Evolutionary conservation across 352 stramenopile genomes (phyloP), one percentile per base, ranked within the genome.

Genomic region (Globisporangium emineosum): DNA sequence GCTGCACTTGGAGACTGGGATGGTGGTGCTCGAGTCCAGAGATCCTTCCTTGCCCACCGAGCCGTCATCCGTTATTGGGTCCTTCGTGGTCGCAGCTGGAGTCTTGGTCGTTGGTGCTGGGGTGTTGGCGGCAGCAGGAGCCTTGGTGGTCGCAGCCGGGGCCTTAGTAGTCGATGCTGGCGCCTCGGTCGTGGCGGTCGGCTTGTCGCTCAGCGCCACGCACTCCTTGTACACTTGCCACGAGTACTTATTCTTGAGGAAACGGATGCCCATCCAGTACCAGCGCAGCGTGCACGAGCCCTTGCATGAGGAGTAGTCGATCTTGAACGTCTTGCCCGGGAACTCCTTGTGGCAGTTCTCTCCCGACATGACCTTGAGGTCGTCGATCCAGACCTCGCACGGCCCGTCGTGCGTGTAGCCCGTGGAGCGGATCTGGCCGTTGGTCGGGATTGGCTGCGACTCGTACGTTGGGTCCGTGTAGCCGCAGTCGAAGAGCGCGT

Each of bases 191-290:
- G 42, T 33, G 12, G 52, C 50, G 8, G 52, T 62, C 27, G 53
- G 35, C 25, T 58, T 51, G 62, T 66, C 53, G 30, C 53, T 61
- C 45, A 67, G 33, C 27, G 62, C 54, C 23, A 67, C 69, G 43
- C 78, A 83, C 0, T 73, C 69, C 70, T 87, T 85, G 69, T 86
- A 86, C 19, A 86, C 62, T 65, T 83, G 73, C 76, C 78, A 87
- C 59, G 76, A 84, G 65, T 76, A 81, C 55, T 57, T 72, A 33
- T 83, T 78, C 23, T 84, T 71, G n/a, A 78, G 62, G 55, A 72
- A 76, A 43, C 69, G 73, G 3, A 80, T 49, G 9, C 71, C 69
- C 27, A 79, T 30, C 67, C 69, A 79, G 72, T 67, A 79, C 72
- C 72, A 79, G 52, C 66, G 66, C 32, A 79, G 67, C 21, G 62